Conservation (phyloP, 768 basidiomycete species). For the Lactarius indigo region DNA sequence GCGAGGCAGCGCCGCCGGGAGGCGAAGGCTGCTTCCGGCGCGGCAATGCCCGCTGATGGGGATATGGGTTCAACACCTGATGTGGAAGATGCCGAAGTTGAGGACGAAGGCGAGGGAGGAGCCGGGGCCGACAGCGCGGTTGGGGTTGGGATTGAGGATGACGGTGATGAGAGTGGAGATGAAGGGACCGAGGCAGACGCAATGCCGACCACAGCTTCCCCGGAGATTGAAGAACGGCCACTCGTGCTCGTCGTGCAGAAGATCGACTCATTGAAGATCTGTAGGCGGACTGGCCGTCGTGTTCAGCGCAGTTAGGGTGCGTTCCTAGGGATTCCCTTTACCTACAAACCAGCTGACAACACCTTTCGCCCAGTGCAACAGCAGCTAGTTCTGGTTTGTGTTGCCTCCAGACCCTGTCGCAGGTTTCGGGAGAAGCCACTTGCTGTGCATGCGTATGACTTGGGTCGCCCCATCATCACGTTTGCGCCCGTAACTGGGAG, state of each 20-base stretch:
- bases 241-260: conserved; percentile 25
- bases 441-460: conserved; percentile 39
- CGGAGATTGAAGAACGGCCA: conserved; percentile 2
- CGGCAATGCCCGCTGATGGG: background rate
- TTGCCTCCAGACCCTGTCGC: conserved; percentile 24
- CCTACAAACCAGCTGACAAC: background rate
- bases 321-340: conserved; percentile 26
- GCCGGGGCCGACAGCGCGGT: conserved; percentile 21
- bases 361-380: conserved; percentile 47
- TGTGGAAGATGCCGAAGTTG: background rate
- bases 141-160: conserved; percentile 27
- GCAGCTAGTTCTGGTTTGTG: conserved; percentile 58
- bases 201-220: background rate
- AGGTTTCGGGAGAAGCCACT: background rate
- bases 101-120: background rate
- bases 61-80: background rate
- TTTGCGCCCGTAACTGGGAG: conserved; percentile 40
- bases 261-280: conserved; percentile 34
- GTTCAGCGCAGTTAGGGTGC: conserved; percentile 76
- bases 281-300: conserved; percentile 41
- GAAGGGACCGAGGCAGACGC: conserved; percentile 11
- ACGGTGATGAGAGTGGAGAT: conserved; percentile 36
- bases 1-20: conserved; percentile 25
- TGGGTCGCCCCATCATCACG: conserved; percentile 57
- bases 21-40: conserved; percentile 17